phyloP scores from a whole-genome alignment of 1,284 basidiomycete genomes.

The Schizophyllum commune region DNA sequence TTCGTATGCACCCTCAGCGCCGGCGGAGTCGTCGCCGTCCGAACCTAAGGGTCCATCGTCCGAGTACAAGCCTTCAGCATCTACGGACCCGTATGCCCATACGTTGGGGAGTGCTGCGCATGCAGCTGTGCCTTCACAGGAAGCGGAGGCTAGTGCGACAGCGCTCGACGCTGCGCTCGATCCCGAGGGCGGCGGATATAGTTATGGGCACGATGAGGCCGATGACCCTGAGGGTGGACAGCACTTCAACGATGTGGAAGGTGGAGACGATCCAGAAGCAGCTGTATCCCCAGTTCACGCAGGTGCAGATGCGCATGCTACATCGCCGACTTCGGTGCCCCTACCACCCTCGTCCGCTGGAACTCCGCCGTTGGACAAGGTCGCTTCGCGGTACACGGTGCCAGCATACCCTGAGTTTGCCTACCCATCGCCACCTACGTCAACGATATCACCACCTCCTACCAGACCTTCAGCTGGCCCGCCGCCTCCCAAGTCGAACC shows the following conservation, averaged over 20 bases:
- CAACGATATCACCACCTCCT: constrained; percentile 7
- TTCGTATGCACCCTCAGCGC: too few species aligned
- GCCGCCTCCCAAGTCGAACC: background rate
- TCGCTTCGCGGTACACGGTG: background rate
- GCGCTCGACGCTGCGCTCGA: background rate
- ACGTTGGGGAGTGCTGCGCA: background rate
- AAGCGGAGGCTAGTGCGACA: background rate
- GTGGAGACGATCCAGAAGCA: background rate
- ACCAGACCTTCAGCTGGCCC: background rate
- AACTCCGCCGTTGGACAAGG: background rate
- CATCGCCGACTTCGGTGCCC: background rate
- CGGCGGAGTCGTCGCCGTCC: too few species aligned
- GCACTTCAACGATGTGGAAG: background rate
- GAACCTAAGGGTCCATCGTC: too few species aligned
- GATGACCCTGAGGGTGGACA: background rate
- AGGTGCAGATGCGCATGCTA: background rate
- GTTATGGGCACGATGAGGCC: background rate
- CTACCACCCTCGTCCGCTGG: background rate
- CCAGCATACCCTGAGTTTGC: background rate
- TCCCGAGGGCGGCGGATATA: background rate
- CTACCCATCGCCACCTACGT: background rate
- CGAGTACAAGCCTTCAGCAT: too few species aligned
- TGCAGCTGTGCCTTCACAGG: background rate
- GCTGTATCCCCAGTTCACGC: background rate
- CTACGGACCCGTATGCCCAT: background rate